Evolutionary conservation across 345 rosid genomes (phyloP), one percentile per base, ranked within the genome.

Genomic region (Gossypioides kirkii): DNA sequence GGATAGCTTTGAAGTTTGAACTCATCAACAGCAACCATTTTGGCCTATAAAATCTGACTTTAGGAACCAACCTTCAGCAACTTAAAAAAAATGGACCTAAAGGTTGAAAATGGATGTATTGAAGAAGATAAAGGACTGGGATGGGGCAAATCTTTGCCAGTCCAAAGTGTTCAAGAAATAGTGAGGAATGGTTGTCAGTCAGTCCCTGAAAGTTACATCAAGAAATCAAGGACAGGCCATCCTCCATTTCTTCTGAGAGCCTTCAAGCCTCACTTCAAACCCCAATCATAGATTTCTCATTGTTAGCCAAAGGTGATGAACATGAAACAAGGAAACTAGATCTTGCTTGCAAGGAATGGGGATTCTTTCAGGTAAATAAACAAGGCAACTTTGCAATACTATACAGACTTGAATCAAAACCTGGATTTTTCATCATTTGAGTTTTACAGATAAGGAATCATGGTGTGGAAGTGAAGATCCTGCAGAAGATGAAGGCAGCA

Each of bases 331-430:
- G 45, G 41, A 84, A 72, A 55, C 73, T 79, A 28, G 72, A 81
- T 53, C 1, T 45, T 36, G 79, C 77, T 38, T 79, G 84, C 83
- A 77, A 61, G 61, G 78, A 73, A 11, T 81, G 87, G 84, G 86
- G 80, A 22, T 81, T 81, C 75, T 84, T 63, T 10, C 26, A 63
- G 14, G 68, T 63, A 41, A 41, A 41, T 41, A 10, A 38, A 41
- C 16, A n/a, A 13, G 7, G 6, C 8, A 14, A 14, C 6, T 17
- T 49, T 16, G 54, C 47, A 1, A 32, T 32, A 32, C 38, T 32
- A 32, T 32, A 32, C 38, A 32, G 38, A 32, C 38, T 32, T 32
- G 38, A 32, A 32, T 32, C 1, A 32, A 32, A 32, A 32, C 38
- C 38, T 32, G 38, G 7, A 32, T 32, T 32, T 32, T 46, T 46